A percentile compares a stretch with the other conserved stretches of the same genome.
Evolutionary conservation across 805 yeast genomes (phyloP).

Genomic region (Cyberlindnera saturnus): DNA sequence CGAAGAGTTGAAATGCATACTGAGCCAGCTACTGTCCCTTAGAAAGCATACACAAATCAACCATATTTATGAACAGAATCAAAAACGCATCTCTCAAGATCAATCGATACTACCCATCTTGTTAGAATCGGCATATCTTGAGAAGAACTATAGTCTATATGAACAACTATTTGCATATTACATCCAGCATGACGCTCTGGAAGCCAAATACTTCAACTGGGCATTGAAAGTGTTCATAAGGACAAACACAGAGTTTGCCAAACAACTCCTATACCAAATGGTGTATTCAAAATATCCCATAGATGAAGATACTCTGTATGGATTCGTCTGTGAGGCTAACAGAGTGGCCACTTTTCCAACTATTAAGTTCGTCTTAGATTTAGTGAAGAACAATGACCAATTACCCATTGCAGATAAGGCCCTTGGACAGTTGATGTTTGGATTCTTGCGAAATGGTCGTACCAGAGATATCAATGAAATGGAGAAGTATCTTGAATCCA

Average conservation of each 20-base stretch:
- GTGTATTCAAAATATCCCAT: conserved; percentile 20
- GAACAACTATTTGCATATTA: conserved; percentile 17
- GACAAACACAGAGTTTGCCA: conserved; percentile 21
- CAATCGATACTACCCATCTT: not conserved
- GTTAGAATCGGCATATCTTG: conserved; percentile 3
- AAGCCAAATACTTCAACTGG: conserved; percentile 14
- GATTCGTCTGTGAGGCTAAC: conserved; percentile 13
- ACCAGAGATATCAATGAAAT: conserved; percentile 7
- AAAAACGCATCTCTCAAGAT: not conserved
- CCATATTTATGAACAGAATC: not conserved
- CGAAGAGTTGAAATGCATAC: not conserved
- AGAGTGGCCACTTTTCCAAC: conserved; percentile 15
- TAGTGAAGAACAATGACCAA: conserved; percentile 12
- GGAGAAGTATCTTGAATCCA: not conserved
- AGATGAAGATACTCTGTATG: conserved; percentile 15
- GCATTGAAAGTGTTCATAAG: conserved; percentile 18
- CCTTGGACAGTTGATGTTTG: conserved; percentile 6
- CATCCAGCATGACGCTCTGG: conserved; percentile 6
- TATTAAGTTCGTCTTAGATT: conserved; percentile 15
- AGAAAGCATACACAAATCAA: not conserved
- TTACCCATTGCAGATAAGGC: not conserved
- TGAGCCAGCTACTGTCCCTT: not conserved
- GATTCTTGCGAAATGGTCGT: conserved; percentile 7
- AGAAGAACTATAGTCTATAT: conserved; percentile 7
- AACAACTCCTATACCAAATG: conserved; percentile 24